phyloP scores from a whole-genome alignment of 352 stramenopile genomes.

The Phytopythium litorale region DNA sequence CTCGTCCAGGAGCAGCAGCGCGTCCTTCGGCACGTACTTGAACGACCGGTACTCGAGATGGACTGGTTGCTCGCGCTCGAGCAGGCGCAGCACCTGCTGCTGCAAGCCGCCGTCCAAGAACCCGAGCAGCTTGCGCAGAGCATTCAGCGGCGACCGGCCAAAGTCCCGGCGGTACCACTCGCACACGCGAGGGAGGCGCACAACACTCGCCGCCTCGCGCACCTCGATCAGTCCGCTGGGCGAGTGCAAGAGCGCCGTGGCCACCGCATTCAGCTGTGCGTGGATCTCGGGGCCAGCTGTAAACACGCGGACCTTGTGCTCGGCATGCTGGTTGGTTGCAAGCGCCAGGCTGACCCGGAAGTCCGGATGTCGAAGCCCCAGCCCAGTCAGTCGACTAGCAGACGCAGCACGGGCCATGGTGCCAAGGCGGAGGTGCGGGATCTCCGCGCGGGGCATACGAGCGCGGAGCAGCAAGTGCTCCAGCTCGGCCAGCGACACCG shows the following conservation, averaged over 20 bases:
- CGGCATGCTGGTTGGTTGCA: slow-evolving; percentile 49
- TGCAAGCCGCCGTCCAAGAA: slow-evolving; percentile 52
- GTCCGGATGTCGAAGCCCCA: slow-evolving; percentile 61
- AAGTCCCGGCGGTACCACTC: slow-evolving; percentile 80
- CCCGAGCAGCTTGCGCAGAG: slow-evolving; percentile 66
- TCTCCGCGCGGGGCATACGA: slow-evolving; percentile 38
- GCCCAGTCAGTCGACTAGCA: slow-evolving; percentile 11
- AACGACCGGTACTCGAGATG: slow-evolving; percentile 59
- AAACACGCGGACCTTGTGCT: slow-evolving; percentile 16
- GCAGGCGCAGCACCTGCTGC: slow-evolving; percentile 33
- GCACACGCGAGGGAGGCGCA: slow-evolving; percentile 61
- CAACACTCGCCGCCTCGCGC: slow-evolving; percentile 15
- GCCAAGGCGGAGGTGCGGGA: slow-evolving; percentile 39
- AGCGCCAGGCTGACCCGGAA: slow-evolving; percentile 77
- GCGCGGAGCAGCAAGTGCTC: slow-evolving; percentile 68
- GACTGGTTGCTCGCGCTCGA: slow-evolving; percentile 31
- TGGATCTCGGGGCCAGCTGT: slow-evolving; percentile 34
- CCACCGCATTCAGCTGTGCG: slow-evolving; percentile 65
- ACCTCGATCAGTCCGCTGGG: slow-evolving; percentile 27
- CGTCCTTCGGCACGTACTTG: slow-evolving; percentile 39
- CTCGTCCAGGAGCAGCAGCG: slow-evolving; percentile 12
- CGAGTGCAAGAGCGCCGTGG: slow-evolving; percentile 27
- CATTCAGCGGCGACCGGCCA: slow-evolving; percentile 19
- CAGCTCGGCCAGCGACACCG: slow-evolving; percentile 71
- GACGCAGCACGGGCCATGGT: slow-evolving; percentile 8